Evolutionary conservation across 1,284 basidiomycete species (phyloP).

Genomic region (Chondrostereum purpureum): DNA sequence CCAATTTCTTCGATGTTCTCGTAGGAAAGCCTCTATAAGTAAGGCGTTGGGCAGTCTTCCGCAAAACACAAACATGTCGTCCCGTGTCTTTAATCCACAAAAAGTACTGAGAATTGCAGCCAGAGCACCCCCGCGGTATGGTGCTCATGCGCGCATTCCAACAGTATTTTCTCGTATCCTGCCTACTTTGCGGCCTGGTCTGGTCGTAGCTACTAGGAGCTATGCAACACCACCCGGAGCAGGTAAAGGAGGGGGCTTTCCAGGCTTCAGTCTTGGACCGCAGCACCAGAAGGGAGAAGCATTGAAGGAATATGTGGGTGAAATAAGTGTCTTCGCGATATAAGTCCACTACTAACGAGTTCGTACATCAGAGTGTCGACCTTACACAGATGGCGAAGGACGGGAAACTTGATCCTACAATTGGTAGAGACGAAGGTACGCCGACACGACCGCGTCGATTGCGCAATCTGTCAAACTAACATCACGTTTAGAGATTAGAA

Average conservation of each 20-base stretch:
- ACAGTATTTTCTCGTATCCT: neutral
- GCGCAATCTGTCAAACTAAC: conserved; percentile 3
- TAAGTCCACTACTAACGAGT: neutral
- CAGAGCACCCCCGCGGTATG: neutral
- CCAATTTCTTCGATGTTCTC: neutral
- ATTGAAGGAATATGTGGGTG: conserved; percentile 76
- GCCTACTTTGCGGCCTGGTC: conserved; percentile 8
- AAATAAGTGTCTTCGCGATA: neutral
- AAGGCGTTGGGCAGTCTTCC: too few relatives aligned
- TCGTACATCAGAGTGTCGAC: conserved; percentile 63
- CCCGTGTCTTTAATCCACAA: neutral
- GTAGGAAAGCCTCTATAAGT: neutral
- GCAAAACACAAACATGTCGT: neutral
- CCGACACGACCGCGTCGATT: neutral
- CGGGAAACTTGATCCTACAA: conserved; percentile 86
- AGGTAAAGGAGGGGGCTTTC: conserved; percentile 41
- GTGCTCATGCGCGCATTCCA: neutral
- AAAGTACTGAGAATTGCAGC: neutral
- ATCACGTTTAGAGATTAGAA: conserved; percentile 62
- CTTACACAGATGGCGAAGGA: conserved; percentile 77
- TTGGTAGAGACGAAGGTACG: conserved; percentile 78
- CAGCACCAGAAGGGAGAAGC: conserved; percentile 75
- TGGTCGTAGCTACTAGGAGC: conserved; percentile 13
- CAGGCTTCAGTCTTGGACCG: conserved; percentile 47
- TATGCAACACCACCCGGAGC: conserved; percentile 30